Conservation (phyloP, 306 rosid species). For the Lotus japonicus region DNA sequence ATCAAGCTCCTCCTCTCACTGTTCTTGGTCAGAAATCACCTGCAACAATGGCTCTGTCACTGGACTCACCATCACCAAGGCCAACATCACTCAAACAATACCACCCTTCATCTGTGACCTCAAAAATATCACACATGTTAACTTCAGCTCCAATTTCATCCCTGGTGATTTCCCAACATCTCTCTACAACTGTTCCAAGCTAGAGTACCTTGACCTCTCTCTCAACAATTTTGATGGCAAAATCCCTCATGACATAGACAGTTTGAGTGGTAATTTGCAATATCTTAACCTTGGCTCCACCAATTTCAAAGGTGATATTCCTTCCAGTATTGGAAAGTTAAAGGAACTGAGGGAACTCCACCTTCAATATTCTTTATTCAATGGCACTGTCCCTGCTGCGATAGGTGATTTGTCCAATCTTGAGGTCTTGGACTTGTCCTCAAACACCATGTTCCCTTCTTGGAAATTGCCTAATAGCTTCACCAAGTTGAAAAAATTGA, state of each 20-base stretch:
- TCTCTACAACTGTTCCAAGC: conserved; percentile 22
- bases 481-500: conserved; percentile 19
- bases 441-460: conserved; percentile 14
- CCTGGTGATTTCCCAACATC: conserved; percentile 32
- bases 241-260: conserved; percentile 20
- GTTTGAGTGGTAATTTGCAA: conserved; percentile 3
- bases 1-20: conserved; percentile 41
- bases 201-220: conserved; percentile 19
- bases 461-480: conserved; percentile 23
- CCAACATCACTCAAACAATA: conserved; percentile 6
- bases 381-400: conserved; percentile 21
- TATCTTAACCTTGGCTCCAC: conserved; percentile 28
- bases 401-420: conserved; percentile 23
- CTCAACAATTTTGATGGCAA: conserved; percentile 28
- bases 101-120: conserved; percentile 23
- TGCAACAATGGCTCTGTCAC: conserved; percentile 18
- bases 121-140: conserved; percentile 21
- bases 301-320: conserved; percentile 25
- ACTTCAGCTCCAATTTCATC: conserved; percentile 21
- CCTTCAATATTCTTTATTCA: conserved; percentile 10
- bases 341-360: conserved; percentile 5
- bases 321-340: conserved; percentile 22
- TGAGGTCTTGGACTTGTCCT: conserved; percentile 28
- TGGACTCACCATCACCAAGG: conserved; percentile 4
- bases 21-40: conserved; percentile 46